Evolutionary conservation across 2,329 filamentous ascomycete species (phyloP).

Genomic region (Lomentospora prolificans): DNA sequence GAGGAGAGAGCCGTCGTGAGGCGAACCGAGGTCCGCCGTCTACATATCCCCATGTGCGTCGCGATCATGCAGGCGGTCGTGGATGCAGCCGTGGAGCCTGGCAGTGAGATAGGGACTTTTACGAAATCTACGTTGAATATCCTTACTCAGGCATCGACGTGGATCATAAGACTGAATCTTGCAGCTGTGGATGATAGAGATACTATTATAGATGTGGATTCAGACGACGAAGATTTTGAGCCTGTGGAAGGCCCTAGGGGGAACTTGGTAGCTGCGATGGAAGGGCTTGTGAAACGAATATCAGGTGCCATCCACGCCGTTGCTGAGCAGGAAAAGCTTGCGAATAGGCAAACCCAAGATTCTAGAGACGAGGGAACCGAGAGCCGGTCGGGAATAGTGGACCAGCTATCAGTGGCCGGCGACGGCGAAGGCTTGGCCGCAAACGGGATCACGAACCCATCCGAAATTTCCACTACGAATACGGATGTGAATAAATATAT

Average conservation of each 20-base stretch:
- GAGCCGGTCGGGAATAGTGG: background rate
- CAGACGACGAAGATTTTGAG: background rate
- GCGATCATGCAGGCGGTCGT: conserved; percentile 6
- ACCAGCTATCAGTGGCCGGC: too few species aligned
- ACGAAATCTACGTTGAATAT: background rate
- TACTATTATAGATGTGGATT: background rate
- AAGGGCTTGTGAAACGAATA: background rate
- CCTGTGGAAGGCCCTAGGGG: background rate
- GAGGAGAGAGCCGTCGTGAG: background rate
- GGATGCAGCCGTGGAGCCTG: background rate
- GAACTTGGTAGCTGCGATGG: background rate
- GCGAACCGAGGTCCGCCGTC: background rate
- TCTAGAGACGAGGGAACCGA: background rate
- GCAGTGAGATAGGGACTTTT: background rate
- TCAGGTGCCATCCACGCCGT: background rate
- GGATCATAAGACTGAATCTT: background rate
- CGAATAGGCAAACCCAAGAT: background rate
- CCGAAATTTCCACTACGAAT: too few species aligned
- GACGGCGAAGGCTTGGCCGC: too few species aligned
- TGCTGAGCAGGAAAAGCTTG: background rate
- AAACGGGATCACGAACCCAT: too few species aligned
- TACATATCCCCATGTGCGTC: conserved; percentile 8
- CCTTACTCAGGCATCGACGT: background rate
- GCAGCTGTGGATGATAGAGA: background rate
- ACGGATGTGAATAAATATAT: too few species aligned